These are phyloP conservation scores for Pleomassaria siparia DNA, from an alignment of 2,329 filamentous ascomycete genomes.

Conservation along the genomic window DNA sequence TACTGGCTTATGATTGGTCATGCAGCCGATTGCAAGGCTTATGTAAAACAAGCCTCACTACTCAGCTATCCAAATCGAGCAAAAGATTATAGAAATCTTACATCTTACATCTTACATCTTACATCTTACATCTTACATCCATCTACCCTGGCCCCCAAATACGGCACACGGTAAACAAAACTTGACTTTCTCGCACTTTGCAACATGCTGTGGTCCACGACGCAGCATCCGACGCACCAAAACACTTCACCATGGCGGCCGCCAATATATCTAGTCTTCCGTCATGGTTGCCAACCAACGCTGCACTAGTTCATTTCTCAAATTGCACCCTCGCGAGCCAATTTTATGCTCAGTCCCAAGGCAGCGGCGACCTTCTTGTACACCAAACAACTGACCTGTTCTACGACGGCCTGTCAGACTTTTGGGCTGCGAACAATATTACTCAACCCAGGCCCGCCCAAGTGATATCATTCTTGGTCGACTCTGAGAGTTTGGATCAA, in stretches of 20 bases:
- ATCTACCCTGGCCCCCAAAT: too few relatives aligned
- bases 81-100: too few relatives aligned
- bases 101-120: too few relatives aligned
- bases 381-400: not conserved
- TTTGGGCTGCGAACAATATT: not conserved
- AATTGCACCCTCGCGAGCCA: conserved; percentile 1
- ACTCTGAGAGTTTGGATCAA: not conserved
- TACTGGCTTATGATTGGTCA: too few relatives aligned
- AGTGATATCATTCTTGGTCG: not conserved
- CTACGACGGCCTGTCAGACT: not conserved
- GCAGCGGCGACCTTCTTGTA: not conserved
- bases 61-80: too few relatives aligned
- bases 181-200: too few relatives aligned
- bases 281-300: not conserved
- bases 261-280: not conserved
- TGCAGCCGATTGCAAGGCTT: too few relatives aligned
- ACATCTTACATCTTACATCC: too few relatives aligned
- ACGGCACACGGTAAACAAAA: too few relatives aligned
- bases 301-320: not conserved
- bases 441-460: not conserved
- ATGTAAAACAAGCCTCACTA: too few relatives aligned
- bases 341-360: not conserved
- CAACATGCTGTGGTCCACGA: too few relatives aligned
- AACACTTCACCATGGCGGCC: not conserved
- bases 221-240: too few relatives aligned